Percentiles rank a stretch among this genome's conserved stretches.
phyloP scores from a whole-genome alignment of 495 filamentous ascomycete species.

The Cairneyella variabilis region DNA sequence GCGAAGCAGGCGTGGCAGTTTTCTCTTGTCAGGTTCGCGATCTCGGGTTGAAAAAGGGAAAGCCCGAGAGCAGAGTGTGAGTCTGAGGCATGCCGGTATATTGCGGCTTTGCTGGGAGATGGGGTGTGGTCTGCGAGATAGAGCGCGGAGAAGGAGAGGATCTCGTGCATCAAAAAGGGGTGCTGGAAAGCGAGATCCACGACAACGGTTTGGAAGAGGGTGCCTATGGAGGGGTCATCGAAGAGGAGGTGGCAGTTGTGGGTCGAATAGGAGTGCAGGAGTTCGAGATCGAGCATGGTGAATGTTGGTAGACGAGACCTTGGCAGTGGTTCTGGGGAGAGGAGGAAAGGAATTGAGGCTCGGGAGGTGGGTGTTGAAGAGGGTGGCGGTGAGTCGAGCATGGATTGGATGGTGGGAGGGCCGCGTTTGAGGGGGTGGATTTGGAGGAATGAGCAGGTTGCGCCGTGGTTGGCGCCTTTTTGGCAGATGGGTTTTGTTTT shows the following conservation, averaged over 20 bases:
- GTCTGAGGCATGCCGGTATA: constrained; percentile 19
- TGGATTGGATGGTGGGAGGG: constrained; percentile 12
- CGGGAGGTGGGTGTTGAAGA: constrained; percentile 1
- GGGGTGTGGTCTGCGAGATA: constrained; percentile 39
- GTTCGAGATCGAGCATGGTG: constrained; percentile 46
- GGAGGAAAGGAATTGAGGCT: no score
- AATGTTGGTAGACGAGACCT: constrained; percentile 18
- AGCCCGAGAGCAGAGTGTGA: constrained; percentile 12
- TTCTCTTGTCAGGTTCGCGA: constrained; percentile 10
- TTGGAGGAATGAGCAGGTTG: constrained; percentile 52
- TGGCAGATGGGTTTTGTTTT: constrained; percentile 56
- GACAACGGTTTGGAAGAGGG: constrained; percentile 39
- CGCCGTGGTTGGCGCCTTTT: constrained; percentile 56
- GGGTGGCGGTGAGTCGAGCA: constrained; percentile 9
- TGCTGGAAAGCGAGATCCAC: constrained; percentile 35
- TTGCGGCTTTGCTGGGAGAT: constrained; percentile 16
- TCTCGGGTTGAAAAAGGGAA: constrained; percentile 18
- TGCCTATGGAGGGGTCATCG: constrained; percentile 35
- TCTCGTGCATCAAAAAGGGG: constrained; percentile 34
- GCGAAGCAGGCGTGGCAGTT: constrained; percentile 23
- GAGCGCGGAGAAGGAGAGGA: constrained; percentile 50
- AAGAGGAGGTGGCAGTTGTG: constrained; percentile 36
- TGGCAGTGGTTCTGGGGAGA: no score
- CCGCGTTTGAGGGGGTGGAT: constrained; percentile 33
- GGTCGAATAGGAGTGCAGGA: constrained; percentile 45